phyloP scores from a whole-genome alignment of 2,329 filamentous ascomycete species.

The Raffaelea ambrosiae region DNA sequence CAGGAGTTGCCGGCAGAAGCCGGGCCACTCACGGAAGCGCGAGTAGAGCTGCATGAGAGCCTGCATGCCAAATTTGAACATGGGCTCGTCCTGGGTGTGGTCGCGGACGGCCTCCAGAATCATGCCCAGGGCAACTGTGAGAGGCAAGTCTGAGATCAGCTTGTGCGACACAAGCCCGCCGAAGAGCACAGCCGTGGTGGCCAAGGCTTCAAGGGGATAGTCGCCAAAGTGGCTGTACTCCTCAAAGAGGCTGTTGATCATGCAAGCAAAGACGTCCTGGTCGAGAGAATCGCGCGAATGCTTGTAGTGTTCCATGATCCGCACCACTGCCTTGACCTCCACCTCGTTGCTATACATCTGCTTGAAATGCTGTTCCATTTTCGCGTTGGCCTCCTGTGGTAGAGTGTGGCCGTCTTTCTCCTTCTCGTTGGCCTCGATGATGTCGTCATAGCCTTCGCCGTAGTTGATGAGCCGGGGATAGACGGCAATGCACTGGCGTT shows the following conservation, averaged over 20 bases:
- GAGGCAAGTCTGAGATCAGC: slow-evolving; percentile 78
- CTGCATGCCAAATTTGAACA: slow-evolving; percentile 98
- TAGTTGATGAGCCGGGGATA: slow-evolving; percentile 97
- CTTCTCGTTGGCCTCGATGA: slow-evolving; percentile 78
- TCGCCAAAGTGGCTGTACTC: slow-evolving; percentile 94
- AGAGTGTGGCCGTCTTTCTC: slow-evolving; percentile 66
- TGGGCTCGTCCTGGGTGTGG: slow-evolving; percentile 71
- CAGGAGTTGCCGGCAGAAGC: slow-evolving; percentile 78
- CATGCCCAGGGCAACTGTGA: slow-evolving; percentile 94
- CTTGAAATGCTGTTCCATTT: slow-evolving; percentile 97
- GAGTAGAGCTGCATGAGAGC: slow-evolving; percentile 81
- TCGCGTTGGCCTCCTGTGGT: slow-evolving; percentile 67
- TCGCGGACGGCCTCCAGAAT: slow-evolving; percentile 93
- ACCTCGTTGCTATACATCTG: slow-evolving; percentile 94
- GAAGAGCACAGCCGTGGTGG: slow-evolving; percentile 92
- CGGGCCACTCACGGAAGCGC: slow-evolving; percentile 88
- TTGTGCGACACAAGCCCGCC: slow-evolving; percentile 94
- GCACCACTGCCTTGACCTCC: slow-evolving; percentile 77
- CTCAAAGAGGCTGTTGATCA: slow-evolving; percentile 96
- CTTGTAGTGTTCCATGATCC: slow-evolving; percentile 79
- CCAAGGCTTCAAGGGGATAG: slow-evolving; percentile 91
- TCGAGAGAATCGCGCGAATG: slow-evolving; percentile 73
- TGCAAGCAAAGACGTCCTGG: slow-evolving; percentile 94
- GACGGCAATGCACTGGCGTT: slow-evolving; percentile 80
- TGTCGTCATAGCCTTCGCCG: slow-evolving; percentile 81